phyloP scores from a whole-genome alignment of 129 eudicot species.

The Flaveria linearis region DNA sequence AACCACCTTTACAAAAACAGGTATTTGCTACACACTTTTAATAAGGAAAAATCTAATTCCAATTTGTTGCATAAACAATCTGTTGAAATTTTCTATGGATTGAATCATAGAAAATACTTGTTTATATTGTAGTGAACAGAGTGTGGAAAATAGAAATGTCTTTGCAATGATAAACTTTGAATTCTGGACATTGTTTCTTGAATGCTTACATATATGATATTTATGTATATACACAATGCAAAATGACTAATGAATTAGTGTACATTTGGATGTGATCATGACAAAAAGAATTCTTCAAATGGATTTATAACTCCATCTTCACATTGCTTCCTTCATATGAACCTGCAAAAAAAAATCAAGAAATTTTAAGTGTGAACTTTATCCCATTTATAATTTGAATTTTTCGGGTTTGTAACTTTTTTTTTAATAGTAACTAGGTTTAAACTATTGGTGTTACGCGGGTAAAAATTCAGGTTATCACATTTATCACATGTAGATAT shows the following conservation, averaged over 20 bases:
- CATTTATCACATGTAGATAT: neutral
- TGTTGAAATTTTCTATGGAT: neutral
- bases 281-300: constrained; percentile 30
- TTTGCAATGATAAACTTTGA: constrained; percentile 17
- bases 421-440: neutral
- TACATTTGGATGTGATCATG: constrained; percentile 28
- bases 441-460: neutral
- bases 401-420: constrained; percentile 23
- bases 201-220: constrained; percentile 38
- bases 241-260: constrained; percentile 33
- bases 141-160: constrained; percentile 18
- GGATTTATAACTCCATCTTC: constrained; percentile 71
- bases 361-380: constrained; percentile 30
- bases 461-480: neutral
- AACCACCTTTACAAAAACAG: neutral
- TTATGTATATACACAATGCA: constrained; percentile 39
- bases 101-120: neutral
- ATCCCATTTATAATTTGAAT: constrained; percentile 33
- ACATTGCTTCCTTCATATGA: constrained; percentile 48
- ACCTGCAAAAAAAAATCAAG: constrained; percentile 42
- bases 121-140: neutral
- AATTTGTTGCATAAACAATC: no score
- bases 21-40: no score
- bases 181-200: constrained; percentile 27
- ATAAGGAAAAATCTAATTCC: no score